Evolutionary conservation across 2,329 filamentous ascomycete genomes (phyloP).

Genomic region (Diaporthe citriasiana): DNA sequence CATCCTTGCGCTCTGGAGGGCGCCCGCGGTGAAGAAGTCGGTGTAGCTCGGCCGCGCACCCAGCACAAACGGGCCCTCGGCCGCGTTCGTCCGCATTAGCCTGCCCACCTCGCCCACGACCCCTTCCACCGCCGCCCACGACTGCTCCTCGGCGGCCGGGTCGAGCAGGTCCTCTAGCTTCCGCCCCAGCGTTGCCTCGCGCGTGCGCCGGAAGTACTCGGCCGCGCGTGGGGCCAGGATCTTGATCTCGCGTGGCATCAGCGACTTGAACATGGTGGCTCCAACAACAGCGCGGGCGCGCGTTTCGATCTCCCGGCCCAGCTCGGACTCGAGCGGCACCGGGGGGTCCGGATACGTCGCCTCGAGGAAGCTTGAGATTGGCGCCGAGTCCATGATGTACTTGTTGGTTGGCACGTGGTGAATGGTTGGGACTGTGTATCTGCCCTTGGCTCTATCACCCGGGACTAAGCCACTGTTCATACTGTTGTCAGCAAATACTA

Average conservation of each 20-base stretch:
- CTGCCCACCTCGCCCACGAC: background rate
- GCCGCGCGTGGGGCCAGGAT: constrained; percentile 55
- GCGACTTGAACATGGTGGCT: constrained; percentile 48
- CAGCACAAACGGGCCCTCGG: constrained; percentile 1
- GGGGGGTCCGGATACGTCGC: constrained; percentile 54
- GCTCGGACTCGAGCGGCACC: constrained; percentile 43
- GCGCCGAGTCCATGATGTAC: constrained; percentile 56
- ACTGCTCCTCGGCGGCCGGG: background rate
- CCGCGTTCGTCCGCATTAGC: constrained; percentile 16
- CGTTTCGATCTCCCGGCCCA: background rate
- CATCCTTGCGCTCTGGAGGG: background rate
- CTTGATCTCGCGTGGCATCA: constrained; percentile 54
- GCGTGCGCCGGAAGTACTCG: constrained; percentile 56
- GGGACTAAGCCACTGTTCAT: constrained; percentile 1
- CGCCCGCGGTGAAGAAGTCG: background rate
- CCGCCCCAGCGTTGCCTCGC: constrained; percentile 46
- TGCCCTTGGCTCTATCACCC: constrained; percentile 31
- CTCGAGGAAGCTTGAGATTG: constrained; percentile 58
- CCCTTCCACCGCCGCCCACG: background rate
- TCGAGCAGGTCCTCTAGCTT: constrained; percentile 15
- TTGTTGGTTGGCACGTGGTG: constrained; percentile 56
- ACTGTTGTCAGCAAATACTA: background rate
- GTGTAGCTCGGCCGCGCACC: background rate
- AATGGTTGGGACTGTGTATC: constrained; percentile 59
- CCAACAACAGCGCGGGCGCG: constrained; percentile 44